Base-by-base conservation (phyloP, 129 eudicot species). In the Chrysanthemum makinoi region DNA sequence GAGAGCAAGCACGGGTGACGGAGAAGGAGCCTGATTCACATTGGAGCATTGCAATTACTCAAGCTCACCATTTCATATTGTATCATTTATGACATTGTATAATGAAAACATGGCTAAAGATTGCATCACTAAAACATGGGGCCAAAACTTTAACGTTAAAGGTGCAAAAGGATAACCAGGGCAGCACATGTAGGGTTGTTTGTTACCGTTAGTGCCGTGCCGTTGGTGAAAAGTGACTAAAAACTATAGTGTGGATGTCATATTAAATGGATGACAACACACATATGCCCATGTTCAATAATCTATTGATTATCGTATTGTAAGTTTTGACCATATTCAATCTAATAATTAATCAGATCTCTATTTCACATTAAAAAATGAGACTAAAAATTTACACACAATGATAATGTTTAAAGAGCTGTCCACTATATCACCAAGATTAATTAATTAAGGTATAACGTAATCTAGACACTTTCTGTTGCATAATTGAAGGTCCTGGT, bases 161-260 rank as follows among this genome's bases (percentile, higher is more conserved):
- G 35, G 63, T 56, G 24, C 10, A 43, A 57, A 70, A 17, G 68
- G 69, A 48, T 56, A 61, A 66, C 16, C 13, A 44, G 73, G 73
- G 73, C 73, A 10, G 66, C 79, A 75, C 79, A 56, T 66, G 74
- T 61, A 61, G 69, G 76, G 77, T 28, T 14, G 15, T 49, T 72
- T 72, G 73, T 20, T 57, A 67, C 67, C 68, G 58, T 67, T 67
- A 35, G 79, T 57, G 73, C 6, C 72, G 49, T 75, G 49, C 69
- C 76, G 76, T 61, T 60, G 30, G 47, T 6, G 8, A 60, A 39
- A 60, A 60, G 76, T 46, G 44, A 18, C 58, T 43, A 33, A 18
- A 53, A 33, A 52, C 0, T 49, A 22, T 2, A 60, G 7, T 16
- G 16, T 35, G 1, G 44, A 17, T 64, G 11, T 35, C 50, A 39